A percentile compares a stretch with the other conserved stretches of the same genome.
Conservation (phyloP, 2,329 filamentous ascomycete species). For the Trichoderma arundinaceum region DNA sequence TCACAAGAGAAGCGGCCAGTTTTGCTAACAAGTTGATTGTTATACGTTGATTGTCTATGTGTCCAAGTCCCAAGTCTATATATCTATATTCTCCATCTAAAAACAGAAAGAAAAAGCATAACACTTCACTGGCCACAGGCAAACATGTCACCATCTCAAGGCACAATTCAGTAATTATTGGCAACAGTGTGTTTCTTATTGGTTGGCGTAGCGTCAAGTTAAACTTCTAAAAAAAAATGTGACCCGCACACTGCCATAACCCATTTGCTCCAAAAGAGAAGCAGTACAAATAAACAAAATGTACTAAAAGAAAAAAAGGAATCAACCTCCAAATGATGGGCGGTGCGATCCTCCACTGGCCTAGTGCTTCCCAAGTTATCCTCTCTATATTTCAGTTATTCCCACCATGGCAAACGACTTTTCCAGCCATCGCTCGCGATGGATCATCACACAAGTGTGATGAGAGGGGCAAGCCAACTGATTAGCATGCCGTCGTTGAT, state of each 20-base stretch:
- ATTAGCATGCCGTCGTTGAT: slow-evolving; percentile 38
- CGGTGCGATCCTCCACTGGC: slow-evolving; percentile 20
- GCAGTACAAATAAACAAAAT: slow-evolving; percentile 33
- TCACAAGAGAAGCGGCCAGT: neutral
- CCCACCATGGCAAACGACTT: slow-evolving; percentile 41
- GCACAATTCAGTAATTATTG: slow-evolving; percentile 27
- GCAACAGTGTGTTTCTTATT: slow-evolving; percentile 31
- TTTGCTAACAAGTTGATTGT: neutral
- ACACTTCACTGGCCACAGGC: slow-evolving; percentile 22
- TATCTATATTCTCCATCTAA: neutral
- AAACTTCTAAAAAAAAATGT: slow-evolving; percentile 37
- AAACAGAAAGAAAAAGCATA: slow-evolving; percentile 4
- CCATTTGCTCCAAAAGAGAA: slow-evolving; percentile 37
- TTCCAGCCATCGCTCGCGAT: slow-evolving; percentile 47
- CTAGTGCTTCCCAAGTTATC: slow-evolving; percentile 11
- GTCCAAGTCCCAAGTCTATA: slow-evolving; percentile 1
- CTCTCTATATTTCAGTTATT: slow-evolving; percentile 25
- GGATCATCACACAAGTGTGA: slow-evolving; percentile 59
- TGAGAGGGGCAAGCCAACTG: slow-evolving; percentile 47
- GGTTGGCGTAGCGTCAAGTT: slow-evolving; percentile 30
- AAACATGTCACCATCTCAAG: slow-evolving; percentile 23
- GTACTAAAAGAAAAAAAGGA: slow-evolving; percentile 29
- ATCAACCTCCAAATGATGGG: slow-evolving; percentile 28
- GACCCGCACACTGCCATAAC: slow-evolving; percentile 43
- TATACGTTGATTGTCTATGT: slow-evolving; percentile 5